These are phyloP conservation scores for Mycena rosella DNA, from an alignment of 768 basidiomycete genomes.

Conservation along the genomic window DNA sequence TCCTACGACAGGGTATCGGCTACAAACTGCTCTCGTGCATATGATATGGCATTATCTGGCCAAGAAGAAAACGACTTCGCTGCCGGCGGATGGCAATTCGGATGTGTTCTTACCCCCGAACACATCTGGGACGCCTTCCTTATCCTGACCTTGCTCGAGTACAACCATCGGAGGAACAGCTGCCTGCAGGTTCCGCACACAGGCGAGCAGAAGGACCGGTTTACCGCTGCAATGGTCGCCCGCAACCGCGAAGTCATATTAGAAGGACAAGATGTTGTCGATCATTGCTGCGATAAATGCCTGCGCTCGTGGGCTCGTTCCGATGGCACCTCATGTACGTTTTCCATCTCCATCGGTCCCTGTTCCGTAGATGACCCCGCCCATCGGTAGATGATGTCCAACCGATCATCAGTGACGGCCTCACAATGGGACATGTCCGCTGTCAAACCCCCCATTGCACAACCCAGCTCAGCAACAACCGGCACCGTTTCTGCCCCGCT, in stretches of 20 bases:
- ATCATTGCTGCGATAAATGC: constrained; percentile 41
- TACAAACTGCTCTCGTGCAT: neutral
- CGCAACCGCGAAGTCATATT: constrained; percentile 41
- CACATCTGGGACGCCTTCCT: constrained; percentile 47
- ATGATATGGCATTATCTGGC: neutral
- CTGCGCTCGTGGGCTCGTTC: neutral
- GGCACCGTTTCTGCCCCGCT: too few species aligned
- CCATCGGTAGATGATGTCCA: too few species aligned
- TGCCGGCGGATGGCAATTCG: too few species aligned
- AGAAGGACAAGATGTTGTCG: constrained; percentile 43
- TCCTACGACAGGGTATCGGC: neutral
- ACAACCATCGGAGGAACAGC: constrained; percentile 27
- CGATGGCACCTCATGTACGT: neutral
- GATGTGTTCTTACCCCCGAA: constrained; percentile 35
- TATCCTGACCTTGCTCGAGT: constrained; percentile 43
- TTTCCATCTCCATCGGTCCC: too few species aligned
- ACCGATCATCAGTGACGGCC: constrained; percentile 10
- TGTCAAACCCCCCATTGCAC: too few species aligned
- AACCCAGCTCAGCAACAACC: too few species aligned
- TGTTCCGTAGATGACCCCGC: too few species aligned
- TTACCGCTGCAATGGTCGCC: too few species aligned
- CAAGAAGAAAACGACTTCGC: neutral
- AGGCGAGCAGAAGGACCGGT: constrained; percentile 42
- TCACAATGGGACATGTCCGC: too few species aligned
- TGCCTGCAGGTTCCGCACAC: constrained; percentile 41